Percentiles rank a stretch among this genome's conserved stretches.
Conservation (phyloP, 352 stramenopile species). For the Phytophthora lateralis region DNA sequence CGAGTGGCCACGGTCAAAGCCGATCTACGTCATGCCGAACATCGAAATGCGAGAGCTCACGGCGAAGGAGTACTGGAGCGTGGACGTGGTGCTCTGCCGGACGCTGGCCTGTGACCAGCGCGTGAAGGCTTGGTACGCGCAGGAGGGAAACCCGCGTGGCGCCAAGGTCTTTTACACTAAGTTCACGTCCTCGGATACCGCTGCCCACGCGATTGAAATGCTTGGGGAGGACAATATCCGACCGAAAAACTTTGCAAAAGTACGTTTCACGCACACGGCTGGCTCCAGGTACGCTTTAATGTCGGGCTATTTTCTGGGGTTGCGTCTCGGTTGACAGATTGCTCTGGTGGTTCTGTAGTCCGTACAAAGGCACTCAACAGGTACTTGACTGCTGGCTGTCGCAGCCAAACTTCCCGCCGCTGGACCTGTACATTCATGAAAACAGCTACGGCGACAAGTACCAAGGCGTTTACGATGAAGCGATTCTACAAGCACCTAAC, state of each 20-base stretch:
- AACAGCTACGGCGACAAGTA: slow-evolving; percentile 17
- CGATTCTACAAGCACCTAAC: slow-evolving; percentile 29
- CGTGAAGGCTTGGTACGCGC: slow-evolving; percentile 49
- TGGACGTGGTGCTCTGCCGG: slow-evolving; percentile 64
- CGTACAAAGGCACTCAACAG: slow-evolving; percentile 56
- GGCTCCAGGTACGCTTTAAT: slow-evolving; percentile 39
- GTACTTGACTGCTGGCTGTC: slow-evolving; percentile 63
- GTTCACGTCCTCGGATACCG: slow-evolving; percentile 45
- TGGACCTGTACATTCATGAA: slow-evolving; percentile 42
- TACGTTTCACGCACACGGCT: slow-evolving; percentile 53
- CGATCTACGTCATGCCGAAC: slow-evolving; percentile 54
- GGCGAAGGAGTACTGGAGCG: slow-evolving; percentile 49
- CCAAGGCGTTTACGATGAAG: slow-evolving; percentile 22
- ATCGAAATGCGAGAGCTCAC: slow-evolving; percentile 63
- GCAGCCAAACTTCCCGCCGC: slow-evolving; percentile 43
- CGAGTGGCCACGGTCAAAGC: slow-evolving; percentile 36
- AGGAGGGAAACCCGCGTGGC: slow-evolving; percentile 43
- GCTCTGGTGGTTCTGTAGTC: slow-evolving; percentile 22
- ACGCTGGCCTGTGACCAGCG: slow-evolving; percentile 47
- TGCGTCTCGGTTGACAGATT: background rate
- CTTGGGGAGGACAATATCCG: slow-evolving; percentile 22
- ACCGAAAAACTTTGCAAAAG: slow-evolving; percentile 44
- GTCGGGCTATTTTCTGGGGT: background rate
- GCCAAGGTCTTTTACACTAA: slow-evolving; percentile 52
- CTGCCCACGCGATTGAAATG: slow-evolving; percentile 20